Percentiles rank a stretch among this genome's conserved stretches.
These are phyloP conservation scores for Platanthera guangdongensis DNA, from an alignment of 106 monocot species.

Conservation along the genomic window DNA sequence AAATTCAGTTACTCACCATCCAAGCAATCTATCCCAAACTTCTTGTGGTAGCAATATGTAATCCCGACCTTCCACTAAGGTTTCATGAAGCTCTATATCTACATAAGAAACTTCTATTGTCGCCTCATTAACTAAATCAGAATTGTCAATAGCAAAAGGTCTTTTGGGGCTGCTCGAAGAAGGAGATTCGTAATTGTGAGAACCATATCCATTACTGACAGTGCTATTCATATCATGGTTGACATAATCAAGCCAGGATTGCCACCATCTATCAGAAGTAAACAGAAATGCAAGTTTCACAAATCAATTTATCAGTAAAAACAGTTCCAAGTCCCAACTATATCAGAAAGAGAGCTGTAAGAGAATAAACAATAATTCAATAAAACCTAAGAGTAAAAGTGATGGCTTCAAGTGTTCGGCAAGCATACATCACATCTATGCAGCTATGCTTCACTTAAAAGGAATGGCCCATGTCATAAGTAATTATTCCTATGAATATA, in stretches of 20 bases:
- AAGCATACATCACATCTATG: neutral
- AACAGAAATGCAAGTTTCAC: conserved; percentile 5
- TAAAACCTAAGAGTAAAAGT: neutral
- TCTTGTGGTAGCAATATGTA: conserved; percentile 94
- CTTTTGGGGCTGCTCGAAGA: conserved; percentile 36
- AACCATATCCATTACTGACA: conserved; percentile 47
- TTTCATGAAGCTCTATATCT: conserved; percentile 89
- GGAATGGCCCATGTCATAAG: neutral
- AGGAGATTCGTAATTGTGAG: conserved; percentile 41
- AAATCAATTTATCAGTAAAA: neutral
- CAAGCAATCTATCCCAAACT: conserved; percentile 85
- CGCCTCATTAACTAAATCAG: conserved; percentile 74
- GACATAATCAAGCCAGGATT: conserved; percentile 91
- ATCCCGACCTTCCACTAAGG: conserved; percentile 86
- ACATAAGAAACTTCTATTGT: conserved; percentile 69
- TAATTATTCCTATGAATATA: neutral
- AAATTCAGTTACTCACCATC: conserved; percentile 48
- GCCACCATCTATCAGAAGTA: conserved; percentile 78
- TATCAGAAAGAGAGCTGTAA: neutral
- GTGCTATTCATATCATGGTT: conserved; percentile 49
- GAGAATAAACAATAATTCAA: neutral
- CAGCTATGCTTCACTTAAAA: neutral
- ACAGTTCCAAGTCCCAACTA: neutral
- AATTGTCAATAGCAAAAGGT: conserved; percentile 80
- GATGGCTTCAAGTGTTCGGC: neutral